Base-by-base conservation (phyloP, 805 yeast genomes). In the Metschnikowia lunata region DNA sequence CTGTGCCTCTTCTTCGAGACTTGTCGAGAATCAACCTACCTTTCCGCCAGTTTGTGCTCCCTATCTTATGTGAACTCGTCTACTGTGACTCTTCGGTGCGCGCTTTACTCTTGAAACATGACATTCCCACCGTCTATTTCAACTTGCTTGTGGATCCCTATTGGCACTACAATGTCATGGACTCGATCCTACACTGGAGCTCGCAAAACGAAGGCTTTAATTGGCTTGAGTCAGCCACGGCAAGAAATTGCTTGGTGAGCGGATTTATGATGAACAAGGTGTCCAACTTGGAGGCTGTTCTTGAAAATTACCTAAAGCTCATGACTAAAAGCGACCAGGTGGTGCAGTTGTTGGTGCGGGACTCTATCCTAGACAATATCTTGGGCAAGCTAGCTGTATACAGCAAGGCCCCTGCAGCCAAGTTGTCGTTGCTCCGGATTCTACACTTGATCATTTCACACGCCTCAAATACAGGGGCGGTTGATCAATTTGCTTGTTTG, bases 161-260 rank as follows among this genome's bases (percentile, higher is more conserved):
- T 51, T 79, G 83, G 82, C 80, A 76, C 56, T 71, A 75, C 14
- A 76, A 74, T 54, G 78, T 82, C 2, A 63, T 76, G 48, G 81
- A 78, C 27, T 72, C 82, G 0, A 63, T 79, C 2, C 37, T 72
- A 8, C 59, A 54, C 49, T 74, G 72, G 79, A 59, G 51, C 47
- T 56, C 58, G 50, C 66, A 51, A 42, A 63, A 61, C 39, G 58
- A 60, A 5, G 50, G 44, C 7, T 60, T 40, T 34, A 57, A 55
- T 8, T 51, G 40, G 36, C 59, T 58, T 28, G 64, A 50, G 26
- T 50, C 57, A 42, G 57, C 61, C 18, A 55, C 42, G 15, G 70
- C 62, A 18, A 49, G 50, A 3, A 56, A 57, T 27, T 65, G 72
- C 43, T 52, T 75, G 14, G 48, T 63, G 1, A 61, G 62, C 11